Conservation (phyloP, 805 yeast species). For the Sugiyamaella marilandica region DNA sequence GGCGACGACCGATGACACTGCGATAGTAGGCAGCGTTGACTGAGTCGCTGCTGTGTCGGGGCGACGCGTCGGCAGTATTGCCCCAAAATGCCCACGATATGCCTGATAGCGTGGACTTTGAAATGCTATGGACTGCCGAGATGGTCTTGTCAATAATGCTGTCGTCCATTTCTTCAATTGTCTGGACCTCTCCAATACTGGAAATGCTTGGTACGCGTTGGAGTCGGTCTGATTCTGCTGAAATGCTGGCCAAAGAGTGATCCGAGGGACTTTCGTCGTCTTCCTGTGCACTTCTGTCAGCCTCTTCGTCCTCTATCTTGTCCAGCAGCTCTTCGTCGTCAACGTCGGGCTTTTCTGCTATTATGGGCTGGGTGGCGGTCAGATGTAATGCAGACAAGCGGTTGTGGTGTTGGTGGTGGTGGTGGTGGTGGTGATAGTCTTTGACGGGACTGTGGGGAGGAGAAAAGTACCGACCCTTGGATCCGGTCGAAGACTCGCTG, state of each 20-base stretch:
- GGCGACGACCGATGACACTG: neutral
- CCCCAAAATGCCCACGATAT: slow-evolving; percentile 2
- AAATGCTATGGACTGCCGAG: neutral
- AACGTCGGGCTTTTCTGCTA: neutral
- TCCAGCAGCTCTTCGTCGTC: neutral
- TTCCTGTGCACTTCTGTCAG: neutral
- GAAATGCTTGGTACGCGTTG: neutral
- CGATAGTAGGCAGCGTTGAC: slow-evolving; percentile 1
- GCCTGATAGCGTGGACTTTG: neutral
- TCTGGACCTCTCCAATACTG: neutral
- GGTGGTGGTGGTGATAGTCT: neutral
- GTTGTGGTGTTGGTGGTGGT: neutral
- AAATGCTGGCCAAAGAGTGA: neutral
- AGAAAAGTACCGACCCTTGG: neutral
- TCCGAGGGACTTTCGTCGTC: neutral
- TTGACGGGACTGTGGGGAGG: neutral
- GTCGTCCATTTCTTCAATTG: neutral
- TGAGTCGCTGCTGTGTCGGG: neutral
- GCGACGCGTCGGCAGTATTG: neutral
- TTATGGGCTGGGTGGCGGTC: neutral
- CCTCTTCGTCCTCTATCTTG: neutral
- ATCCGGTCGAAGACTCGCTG: neutral
- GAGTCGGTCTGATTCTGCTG: neutral
- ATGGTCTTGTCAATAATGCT: neutral
- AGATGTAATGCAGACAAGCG: neutral